Conservation (phyloP, 768 basidiomycete genomes). For the Hortiboletus campestris region DNA sequence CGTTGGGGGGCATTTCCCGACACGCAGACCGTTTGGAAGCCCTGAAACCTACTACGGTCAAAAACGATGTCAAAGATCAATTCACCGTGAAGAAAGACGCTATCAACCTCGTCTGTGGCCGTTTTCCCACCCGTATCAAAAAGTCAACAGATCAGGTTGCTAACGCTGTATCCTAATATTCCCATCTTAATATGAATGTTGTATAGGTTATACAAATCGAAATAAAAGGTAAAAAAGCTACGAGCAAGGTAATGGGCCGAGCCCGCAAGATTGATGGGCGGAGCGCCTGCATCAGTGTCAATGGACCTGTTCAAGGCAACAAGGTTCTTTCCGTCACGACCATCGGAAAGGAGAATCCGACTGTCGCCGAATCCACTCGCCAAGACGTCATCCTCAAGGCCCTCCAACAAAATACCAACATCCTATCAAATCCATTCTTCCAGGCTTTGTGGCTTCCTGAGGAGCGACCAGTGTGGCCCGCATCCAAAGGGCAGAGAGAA, state of each 20-base stretch:
- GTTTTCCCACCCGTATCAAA: slow-evolving; percentile 46
- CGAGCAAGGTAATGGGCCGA: slow-evolving; percentile 16
- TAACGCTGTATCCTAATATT: neutral
- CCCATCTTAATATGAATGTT: neutral
- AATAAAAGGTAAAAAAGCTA: slow-evolving; percentile 1
- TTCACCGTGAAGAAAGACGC: slow-evolving; percentile 29
- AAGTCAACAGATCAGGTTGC: slow-evolving; percentile 39
- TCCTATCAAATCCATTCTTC: slow-evolving; percentile 27
- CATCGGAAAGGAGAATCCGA: slow-evolving; percentile 53
- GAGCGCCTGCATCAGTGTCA: slow-evolving; percentile 30
- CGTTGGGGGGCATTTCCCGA: slow-evolving; percentile 46
- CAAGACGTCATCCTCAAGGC: slow-evolving; percentile 20
- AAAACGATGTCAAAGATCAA: slow-evolving; percentile 39
- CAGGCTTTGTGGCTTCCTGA: slow-evolving; percentile 28
- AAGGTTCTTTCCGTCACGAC: slow-evolving; percentile 41
- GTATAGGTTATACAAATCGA: slow-evolving; percentile 22
- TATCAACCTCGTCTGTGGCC: slow-evolving; percentile 36
- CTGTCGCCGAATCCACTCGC: slow-evolving; percentile 42
- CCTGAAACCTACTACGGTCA: slow-evolving; percentile 42
- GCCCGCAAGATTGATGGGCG: slow-evolving; percentile 37
- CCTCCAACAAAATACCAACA: slow-evolving; percentile 14
- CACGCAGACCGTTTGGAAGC: slow-evolving; percentile 47
- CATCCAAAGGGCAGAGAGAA: neutral
- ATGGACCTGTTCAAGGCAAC: slow-evolving; percentile 15
- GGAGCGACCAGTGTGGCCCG: slow-evolving; percentile 17